A percentile compares a stretch with the other conserved stretches of the same genome.
These are phyloP conservation scores for Cryptosporidium andersoni DNA, from an alignment of 169 alveolate species.

Conservation along the genomic window DNA sequence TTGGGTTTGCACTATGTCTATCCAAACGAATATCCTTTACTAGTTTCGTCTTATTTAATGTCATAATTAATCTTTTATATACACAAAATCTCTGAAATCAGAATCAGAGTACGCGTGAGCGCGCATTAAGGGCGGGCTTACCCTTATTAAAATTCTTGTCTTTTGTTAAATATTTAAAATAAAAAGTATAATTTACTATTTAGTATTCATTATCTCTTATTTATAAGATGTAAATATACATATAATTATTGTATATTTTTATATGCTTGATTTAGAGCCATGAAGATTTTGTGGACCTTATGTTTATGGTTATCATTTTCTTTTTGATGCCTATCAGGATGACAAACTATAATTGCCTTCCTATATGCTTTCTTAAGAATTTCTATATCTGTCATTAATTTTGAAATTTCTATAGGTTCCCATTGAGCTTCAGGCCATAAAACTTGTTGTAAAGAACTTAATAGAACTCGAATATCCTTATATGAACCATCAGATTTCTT, in stretches of 20 bases:
- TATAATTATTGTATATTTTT: neutral
- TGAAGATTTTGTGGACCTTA: conserved; percentile 74
- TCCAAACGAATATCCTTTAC: conserved; percentile 56
- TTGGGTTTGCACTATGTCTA: conserved; percentile 65
- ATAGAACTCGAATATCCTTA: conserved; percentile 83
- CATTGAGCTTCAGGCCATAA: conserved; percentile 85
- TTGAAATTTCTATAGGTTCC: conserved; percentile 83
- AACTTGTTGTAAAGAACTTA: conserved; percentile 83
- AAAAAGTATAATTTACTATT: neutral
- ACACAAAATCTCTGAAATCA: too few relatives aligned
- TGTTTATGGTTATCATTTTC: conserved; percentile 63
- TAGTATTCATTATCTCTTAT: neutral
- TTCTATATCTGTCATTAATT: conserved; percentile 76
- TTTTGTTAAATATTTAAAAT: neutral
- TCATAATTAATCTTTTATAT: conserved; percentile 1
- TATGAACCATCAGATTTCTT: conserved; percentile 76
- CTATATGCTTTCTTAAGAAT: conserved; percentile 81
- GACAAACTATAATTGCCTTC: conserved; percentile 80
- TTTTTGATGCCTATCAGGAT: conserved; percentile 79
- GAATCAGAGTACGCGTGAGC: too few relatives aligned
- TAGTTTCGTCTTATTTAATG: conserved; percentile 19
- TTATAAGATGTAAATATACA: neutral
- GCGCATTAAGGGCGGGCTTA: too few relatives aligned
- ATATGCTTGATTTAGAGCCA: conserved; percentile 76
- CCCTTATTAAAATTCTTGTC: too few relatives aligned